Conservation (phyloP, 75 land plant genomes). For the Pinus taeda region DNA sequence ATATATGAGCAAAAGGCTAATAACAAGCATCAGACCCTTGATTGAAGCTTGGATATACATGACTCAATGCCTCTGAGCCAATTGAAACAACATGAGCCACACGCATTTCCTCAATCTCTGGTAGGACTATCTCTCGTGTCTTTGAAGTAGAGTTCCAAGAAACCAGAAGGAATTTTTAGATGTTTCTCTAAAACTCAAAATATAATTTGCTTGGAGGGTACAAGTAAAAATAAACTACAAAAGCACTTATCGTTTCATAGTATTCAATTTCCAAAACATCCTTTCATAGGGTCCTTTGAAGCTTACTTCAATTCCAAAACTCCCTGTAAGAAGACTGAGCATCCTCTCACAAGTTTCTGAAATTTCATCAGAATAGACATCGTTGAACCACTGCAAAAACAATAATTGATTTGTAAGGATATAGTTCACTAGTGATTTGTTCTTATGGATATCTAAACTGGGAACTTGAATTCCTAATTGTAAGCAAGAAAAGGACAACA, state of each 20-base stretch:
- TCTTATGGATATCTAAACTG: background rate
- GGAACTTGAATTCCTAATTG: background rate
- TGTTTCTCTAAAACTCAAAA: background rate
- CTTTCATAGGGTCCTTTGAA: background rate
- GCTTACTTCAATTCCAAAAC: constrained; percentile 69
- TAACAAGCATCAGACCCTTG: constrained; percentile 42
- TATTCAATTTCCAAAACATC: background rate
- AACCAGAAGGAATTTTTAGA: background rate
- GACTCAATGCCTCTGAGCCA: constrained; percentile 60
- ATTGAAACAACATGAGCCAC: constrained; percentile 74
- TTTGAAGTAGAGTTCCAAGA: constrained; percentile 15
- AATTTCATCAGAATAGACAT: constrained; percentile 64
- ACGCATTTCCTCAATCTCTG: constrained; percentile 85
- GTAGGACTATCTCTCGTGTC: constrained; percentile 72
- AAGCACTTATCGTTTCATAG: background rate
- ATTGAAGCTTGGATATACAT: constrained; percentile 41
- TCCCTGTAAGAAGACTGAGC: constrained; percentile 43
- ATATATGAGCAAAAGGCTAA: background rate
- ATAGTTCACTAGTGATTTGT: background rate
- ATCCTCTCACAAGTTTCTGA: constrained; percentile 64
- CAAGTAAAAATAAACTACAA: background rate
- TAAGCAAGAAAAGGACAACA: background rate
- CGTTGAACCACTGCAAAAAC: constrained; percentile 84
- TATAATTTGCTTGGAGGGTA: background rate
- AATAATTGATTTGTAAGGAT: background rate